Evolutionary conservation across 2,329 filamentous ascomycete species (phyloP).

Genomic region (Colletotrichum spaethianum): DNA sequence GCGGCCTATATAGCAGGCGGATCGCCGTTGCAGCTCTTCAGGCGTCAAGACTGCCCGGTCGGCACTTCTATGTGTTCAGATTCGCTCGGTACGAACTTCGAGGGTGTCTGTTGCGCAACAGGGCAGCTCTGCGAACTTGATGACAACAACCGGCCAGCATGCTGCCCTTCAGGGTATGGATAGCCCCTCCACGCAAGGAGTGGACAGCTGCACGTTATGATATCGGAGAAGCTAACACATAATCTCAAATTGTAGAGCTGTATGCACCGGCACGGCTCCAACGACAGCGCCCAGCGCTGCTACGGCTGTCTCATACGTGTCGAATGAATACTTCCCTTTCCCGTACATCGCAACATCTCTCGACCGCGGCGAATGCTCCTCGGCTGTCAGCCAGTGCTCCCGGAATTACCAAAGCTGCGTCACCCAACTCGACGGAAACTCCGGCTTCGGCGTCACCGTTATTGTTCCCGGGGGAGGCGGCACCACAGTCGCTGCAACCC

Average conservation of each 20-base stretch:
- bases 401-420: conserved; percentile 69
- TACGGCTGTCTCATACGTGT: conserved; percentile 65
- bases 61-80: conserved; percentile 67
- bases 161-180: conserved; percentile 66
- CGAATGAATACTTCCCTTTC: conserved; percentile 73
- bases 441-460: conserved; percentile 67
- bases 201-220: not conserved
- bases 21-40: conserved; percentile 17
- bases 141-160: conserved; percentile 63
- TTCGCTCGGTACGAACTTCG: conserved; percentile 61
- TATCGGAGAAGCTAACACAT: conserved; percentile 7
- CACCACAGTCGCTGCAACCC: conserved; percentile 63
- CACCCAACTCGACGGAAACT: conserved; percentile 59
- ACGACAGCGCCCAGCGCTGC: conserved; percentile 54
- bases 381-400: conserved; percentile 66
- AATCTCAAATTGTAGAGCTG: conserved; percentile 54
- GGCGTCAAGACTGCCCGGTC: conserved; percentile 57
- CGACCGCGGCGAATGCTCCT: conserved; percentile 65
- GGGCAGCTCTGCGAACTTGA: conserved; percentile 67
- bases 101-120: conserved; percentile 65
- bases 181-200: not conserved
- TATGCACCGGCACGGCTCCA: conserved; percentile 71
- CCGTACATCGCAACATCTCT: conserved; percentile 70
- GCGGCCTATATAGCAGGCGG: conserved; percentile 19
- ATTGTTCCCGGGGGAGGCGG: conserved; percentile 67